Evolutionary conservation across 164 flowering plant genomes (phyloP).

Genomic region (Magnolia officinalis): DNA sequence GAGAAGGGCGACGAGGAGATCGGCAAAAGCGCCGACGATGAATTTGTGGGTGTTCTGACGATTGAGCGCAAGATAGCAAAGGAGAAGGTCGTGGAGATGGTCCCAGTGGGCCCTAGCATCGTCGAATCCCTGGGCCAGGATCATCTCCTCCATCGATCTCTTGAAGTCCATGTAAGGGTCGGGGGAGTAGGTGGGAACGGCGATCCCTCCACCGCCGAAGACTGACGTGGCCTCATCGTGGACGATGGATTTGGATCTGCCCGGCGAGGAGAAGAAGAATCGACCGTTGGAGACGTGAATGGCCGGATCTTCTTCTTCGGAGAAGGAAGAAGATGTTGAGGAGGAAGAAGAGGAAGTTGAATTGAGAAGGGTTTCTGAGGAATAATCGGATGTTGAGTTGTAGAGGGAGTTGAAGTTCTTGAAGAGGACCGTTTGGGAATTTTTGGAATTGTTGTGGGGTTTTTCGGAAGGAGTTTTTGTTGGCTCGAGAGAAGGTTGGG

Average conservation of each 20-base stretch:
- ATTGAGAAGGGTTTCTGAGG: neutral
- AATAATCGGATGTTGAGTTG: slow-evolving; percentile 10
- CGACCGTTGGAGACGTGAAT: slow-evolving; percentile 62
- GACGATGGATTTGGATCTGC: slow-evolving; percentile 65
- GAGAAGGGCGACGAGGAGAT: slow-evolving; percentile 39
- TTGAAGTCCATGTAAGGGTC: slow-evolving; percentile 76
- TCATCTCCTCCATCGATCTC: slow-evolving; percentile 94
- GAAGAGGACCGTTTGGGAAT: neutral
- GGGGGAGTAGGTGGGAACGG: slow-evolving; percentile 38
- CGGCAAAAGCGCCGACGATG: slow-evolving; percentile 64
- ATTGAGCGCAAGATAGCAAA: slow-evolving; percentile 58
- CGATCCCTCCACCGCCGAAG: slow-evolving; percentile 26
- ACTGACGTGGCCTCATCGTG: slow-evolving; percentile 2
- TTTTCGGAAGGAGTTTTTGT: neutral
- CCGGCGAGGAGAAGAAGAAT: slow-evolving; percentile 87
- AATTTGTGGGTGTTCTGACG: slow-evolving; percentile 60
- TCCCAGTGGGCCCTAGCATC: slow-evolving; percentile 43
- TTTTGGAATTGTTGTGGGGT: slow-evolving; percentile 11
- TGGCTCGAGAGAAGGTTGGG: neutral
- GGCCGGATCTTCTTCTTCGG: slow-evolving; percentile 45
- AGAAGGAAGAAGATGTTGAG: slow-evolving; percentile 13
- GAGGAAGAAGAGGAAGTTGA: slow-evolving; percentile 13
- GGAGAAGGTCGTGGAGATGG: slow-evolving; percentile 57
- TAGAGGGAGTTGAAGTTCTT: slow-evolving; percentile 43
- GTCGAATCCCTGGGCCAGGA: slow-evolving; percentile 42